A percentile compares a stretch with the other conserved stretches of the same genome.
Conservation (phyloP, 1,284 basidiomycete genomes). For the Heterobasidion occidentale region DNA sequence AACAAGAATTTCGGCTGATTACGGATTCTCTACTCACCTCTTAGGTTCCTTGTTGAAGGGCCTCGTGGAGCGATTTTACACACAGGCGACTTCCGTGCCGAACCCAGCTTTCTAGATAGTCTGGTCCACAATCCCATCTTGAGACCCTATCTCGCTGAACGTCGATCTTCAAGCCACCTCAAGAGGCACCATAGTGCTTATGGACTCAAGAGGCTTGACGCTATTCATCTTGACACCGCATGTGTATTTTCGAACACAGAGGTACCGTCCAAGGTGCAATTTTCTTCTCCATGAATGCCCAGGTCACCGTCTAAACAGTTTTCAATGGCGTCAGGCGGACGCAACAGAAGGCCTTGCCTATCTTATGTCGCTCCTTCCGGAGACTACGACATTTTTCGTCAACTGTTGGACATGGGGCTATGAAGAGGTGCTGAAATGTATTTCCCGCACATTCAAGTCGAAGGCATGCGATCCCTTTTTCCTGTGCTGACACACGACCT, state of each 20-base stretch:
- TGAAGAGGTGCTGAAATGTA: conserved; percentile 74
- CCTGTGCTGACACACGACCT: not conserved
- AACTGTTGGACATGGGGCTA: conserved; percentile 95
- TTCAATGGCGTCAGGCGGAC: conserved; percentile 35
- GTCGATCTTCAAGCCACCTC: conserved; percentile 5
- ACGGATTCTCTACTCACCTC: not conserved
- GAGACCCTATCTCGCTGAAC: conserved; percentile 51
- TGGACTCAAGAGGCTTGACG: conserved; percentile 44
- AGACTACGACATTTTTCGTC: conserved; percentile 73
- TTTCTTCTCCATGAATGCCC: not conserved
- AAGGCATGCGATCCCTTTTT: conserved; percentile 32
- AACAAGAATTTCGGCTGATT: not conserved
- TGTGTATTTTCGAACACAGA: conserved; percentile 49
- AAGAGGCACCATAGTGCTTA: conserved; percentile 12
- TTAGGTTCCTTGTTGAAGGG: conserved; percentile 85
- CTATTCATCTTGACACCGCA: conserved; percentile 86
- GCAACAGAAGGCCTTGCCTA: conserved; percentile 62
- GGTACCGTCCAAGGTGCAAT: conserved; percentile 66
- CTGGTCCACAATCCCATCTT: conserved; percentile 64
- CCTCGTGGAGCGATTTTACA: conserved; percentile 69
- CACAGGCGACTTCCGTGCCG: conserved; percentile 89
- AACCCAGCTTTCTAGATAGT: conserved; percentile 67
- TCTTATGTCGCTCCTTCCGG: conserved; percentile 63
- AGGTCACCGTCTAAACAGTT: not conserved
- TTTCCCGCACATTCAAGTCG: conserved; percentile 56